Conservation (phyloP, 768 basidiomycete genomes). For the Cystofilobasidium bisporidii region DNA sequence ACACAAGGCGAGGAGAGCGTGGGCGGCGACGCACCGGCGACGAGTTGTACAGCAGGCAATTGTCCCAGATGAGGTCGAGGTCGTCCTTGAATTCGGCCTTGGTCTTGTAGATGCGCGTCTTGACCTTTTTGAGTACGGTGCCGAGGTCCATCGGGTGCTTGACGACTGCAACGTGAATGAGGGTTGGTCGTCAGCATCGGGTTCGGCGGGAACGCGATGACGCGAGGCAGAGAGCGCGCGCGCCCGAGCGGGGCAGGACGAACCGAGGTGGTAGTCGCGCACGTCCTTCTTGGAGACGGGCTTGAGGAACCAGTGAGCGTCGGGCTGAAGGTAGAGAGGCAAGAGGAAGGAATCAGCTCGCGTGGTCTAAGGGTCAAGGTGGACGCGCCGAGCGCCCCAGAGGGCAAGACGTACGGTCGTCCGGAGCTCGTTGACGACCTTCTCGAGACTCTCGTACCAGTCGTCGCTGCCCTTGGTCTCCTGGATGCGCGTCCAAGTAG, state of each 20-base stretch:
- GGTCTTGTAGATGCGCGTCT: constrained; percentile 79
- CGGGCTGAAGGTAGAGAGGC: constrained; percentile 45
- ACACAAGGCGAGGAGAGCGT: not conserved
- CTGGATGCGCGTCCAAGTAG: constrained; percentile 27
- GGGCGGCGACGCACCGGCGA: constrained; percentile 58
- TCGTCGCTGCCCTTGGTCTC: constrained; percentile 57
- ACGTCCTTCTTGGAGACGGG: constrained; percentile 83
- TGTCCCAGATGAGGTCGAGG: constrained; percentile 92
- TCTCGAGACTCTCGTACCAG: constrained; percentile 90
- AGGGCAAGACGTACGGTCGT: constrained; percentile 52
- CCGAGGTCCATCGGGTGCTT: constrained; percentile 89
- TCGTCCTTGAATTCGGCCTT: constrained; percentile 91
- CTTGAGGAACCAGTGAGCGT: constrained; percentile 84
- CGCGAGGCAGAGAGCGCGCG: no score
- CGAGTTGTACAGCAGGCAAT: constrained; percentile 86
- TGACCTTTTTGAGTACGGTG: constrained; percentile 87
- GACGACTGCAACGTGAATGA: no score
- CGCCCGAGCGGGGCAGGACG: no score
- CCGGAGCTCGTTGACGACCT: constrained; percentile 73
- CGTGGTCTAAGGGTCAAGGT: not conserved
- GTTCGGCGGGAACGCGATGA: no score
- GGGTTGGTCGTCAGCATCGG: no score
- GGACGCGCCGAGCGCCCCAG: not conserved
- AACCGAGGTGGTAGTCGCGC: constrained; percentile 87
- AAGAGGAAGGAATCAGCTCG: constrained; percentile 28